Evolutionary conservation across 75 land plant genomes (phyloP).

Genomic region (Ceratopteris richardii): DNA sequence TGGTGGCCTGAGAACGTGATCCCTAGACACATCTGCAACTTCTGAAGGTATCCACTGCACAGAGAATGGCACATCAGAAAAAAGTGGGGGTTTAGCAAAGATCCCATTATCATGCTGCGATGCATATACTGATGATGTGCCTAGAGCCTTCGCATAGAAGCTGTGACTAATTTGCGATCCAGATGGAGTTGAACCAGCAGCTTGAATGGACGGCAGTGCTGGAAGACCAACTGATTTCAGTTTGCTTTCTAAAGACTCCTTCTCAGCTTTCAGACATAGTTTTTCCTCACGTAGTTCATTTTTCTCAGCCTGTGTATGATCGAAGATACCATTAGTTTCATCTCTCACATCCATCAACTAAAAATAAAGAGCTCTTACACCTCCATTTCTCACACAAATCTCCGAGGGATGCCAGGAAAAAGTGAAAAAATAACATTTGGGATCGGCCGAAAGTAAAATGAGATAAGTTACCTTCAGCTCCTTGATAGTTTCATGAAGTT

Average conservation of each 20-base stretch:
- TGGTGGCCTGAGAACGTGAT: slow-evolving; percentile 69
- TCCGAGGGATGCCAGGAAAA: too few relatives aligned
- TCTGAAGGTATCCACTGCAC: slow-evolving; percentile 66
- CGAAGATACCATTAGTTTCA: too few relatives aligned
- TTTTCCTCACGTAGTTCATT: slow-evolving; percentile 39
- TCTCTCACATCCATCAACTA: too few relatives aligned
- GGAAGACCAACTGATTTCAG: slow-evolving; percentile 12
- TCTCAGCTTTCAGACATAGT: slow-evolving; percentile 31
- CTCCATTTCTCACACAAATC: too few relatives aligned
- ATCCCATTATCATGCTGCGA: slow-evolving; percentile 12
- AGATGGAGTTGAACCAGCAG: background rate
- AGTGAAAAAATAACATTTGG: too few relatives aligned
- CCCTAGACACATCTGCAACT: slow-evolving; percentile 56
- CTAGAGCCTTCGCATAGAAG: too few relatives aligned
- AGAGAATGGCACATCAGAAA: slow-evolving; percentile 11
- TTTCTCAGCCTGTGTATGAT: slow-evolving; percentile 41
- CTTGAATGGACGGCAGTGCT: slow-evolving; percentile 12
- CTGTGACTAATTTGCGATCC: too few relatives aligned
- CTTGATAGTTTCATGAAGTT: slow-evolving; percentile 42
- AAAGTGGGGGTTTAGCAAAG: slow-evolving; percentile 14
- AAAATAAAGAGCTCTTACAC: too few relatives aligned
- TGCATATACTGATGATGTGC: background rate
- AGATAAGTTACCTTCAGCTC: slow-evolving; percentile 71
- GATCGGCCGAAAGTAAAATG: too few relatives aligned
- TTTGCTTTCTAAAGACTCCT: slow-evolving; percentile 35